These are phyloP conservation scores for Sarocladium strictum DNA, from an alignment of 2,329 filamentous ascomycete genomes.

Conservation along the genomic window DNA sequence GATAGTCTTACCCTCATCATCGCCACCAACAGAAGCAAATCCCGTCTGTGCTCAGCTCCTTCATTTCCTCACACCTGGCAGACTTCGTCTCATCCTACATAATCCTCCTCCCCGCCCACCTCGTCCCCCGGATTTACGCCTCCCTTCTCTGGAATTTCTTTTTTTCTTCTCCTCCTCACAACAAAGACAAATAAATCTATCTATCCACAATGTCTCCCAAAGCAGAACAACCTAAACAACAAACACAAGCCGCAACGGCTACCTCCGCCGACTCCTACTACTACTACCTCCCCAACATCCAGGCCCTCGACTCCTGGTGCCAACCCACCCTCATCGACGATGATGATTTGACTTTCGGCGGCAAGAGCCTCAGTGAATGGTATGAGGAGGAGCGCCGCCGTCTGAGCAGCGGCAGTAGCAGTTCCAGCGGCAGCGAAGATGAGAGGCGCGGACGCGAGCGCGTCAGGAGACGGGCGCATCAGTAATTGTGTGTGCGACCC, in stretches of 20 bases:
- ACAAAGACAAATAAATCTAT: neutral
- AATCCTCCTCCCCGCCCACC: neutral
- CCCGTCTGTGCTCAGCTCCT: neutral
- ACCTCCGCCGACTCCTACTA: constrained; percentile 1
- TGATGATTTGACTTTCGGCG: constrained; percentile 55
- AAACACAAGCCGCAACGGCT: neutral
- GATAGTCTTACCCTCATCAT: constrained; percentile 1
- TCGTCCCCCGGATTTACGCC: neutral
- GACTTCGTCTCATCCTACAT: neutral
- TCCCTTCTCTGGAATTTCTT: neutral
- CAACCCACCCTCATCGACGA: constrained; percentile 53
- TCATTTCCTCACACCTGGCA: neutral
- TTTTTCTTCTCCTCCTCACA: neutral
- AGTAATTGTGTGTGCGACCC: constrained; percentile 23
- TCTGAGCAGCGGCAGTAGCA: constrained; percentile 29
- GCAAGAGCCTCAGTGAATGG: constrained; percentile 53
- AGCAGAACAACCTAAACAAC: neutral
- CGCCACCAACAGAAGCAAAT: neutral
- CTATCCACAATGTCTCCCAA: constrained; percentile 1
- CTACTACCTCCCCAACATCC: constrained; percentile 10
- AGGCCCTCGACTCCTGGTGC: constrained; percentile 36
- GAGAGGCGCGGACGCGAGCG: constrained; percentile 33
- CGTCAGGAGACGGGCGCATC: constrained; percentile 24
- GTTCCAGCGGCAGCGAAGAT: constrained; percentile 26
- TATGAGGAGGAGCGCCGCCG: constrained; percentile 52